These are phyloP conservation scores for Plasmodium yoelii DNA, from an alignment of 169 alveolate genomes.

Conservation along the genomic window DNA sequence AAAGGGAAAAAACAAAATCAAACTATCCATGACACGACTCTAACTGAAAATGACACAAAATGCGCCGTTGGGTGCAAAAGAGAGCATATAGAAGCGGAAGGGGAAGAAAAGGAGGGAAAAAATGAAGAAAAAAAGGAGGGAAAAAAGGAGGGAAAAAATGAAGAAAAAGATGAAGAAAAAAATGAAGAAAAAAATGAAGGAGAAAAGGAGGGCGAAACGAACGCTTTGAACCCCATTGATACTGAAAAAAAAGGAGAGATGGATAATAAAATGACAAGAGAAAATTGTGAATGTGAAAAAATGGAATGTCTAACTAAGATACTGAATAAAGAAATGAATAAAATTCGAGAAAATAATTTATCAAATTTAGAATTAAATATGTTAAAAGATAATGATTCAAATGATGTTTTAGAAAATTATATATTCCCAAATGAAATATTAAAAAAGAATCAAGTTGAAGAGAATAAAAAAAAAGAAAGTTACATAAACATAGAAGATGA, in stretches of 20 bases:
- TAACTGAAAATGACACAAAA: neutral
- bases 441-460: neutral
- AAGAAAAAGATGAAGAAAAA: no score
- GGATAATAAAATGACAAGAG: neutral
- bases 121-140: no score
- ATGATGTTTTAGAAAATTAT: constrained; percentile 9
- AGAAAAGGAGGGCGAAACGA: neutral
- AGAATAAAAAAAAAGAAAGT: neutral
- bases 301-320: neutral
- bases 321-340: neutral
- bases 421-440: constrained; percentile 8
- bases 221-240: neutral
- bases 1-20: neutral
- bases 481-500: neutral
- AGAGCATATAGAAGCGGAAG: neutral
- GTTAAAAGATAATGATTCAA: neutral
- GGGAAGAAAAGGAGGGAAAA: neutral
- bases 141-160: constrained; percentile 1
- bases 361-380: neutral
- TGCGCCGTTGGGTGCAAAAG: neutral
- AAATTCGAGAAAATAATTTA: neutral
- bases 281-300: neutral
- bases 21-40: no score
- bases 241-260: constrained; percentile 1
- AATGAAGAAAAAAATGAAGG: neutral